Conservation (phyloP, 179 eudicot species). For the Silene vulgaris region DNA sequence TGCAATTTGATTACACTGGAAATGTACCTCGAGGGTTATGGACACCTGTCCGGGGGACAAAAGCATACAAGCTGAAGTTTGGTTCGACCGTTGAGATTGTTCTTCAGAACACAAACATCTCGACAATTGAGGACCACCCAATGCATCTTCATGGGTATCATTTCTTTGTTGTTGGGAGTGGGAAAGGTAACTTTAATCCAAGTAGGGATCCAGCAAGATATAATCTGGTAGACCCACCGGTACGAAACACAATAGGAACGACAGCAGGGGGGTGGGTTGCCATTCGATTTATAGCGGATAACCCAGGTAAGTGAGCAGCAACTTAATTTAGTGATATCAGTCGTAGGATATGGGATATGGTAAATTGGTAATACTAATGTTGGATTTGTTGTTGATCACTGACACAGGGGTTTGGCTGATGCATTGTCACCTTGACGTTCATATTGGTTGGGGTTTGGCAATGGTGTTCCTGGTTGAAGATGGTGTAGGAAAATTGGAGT, state of each 20-base stretch:
- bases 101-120: constrained; percentile 63
- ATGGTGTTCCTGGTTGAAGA: constrained; percentile 42
- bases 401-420: constrained; percentile 41
- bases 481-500: constrained; percentile 29
- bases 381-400: constrained; percentile 1
- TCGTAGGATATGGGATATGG: not conserved
- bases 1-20: constrained; percentile 72
- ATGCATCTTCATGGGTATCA: constrained; percentile 86
- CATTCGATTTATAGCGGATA: constrained; percentile 60
- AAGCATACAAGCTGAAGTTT: constrained; percentile 61
- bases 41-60: constrained; percentile 64
- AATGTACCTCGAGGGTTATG: constrained; percentile 63
- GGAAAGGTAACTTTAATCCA: constrained; percentile 62
- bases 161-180: constrained; percentile 65
- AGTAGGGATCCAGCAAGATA: constrained; percentile 41
- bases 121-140: constrained; percentile 75
- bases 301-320: constrained; percentile 43
- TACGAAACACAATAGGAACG: constrained; percentile 57
- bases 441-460: constrained; percentile 42
- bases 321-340: not conserved
- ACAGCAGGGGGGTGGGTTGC: constrained; percentile 75
- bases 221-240: constrained; percentile 60
- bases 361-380: not conserved
- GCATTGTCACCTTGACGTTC: constrained; percentile 46
- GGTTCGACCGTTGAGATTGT: constrained; percentile 64